A percentile compares a stretch with the other conserved stretches of the same genome.
Evolutionary conservation across 2,329 filamentous ascomycete genomes (phyloP).

Genomic region (Hysterium pulicare): DNA sequence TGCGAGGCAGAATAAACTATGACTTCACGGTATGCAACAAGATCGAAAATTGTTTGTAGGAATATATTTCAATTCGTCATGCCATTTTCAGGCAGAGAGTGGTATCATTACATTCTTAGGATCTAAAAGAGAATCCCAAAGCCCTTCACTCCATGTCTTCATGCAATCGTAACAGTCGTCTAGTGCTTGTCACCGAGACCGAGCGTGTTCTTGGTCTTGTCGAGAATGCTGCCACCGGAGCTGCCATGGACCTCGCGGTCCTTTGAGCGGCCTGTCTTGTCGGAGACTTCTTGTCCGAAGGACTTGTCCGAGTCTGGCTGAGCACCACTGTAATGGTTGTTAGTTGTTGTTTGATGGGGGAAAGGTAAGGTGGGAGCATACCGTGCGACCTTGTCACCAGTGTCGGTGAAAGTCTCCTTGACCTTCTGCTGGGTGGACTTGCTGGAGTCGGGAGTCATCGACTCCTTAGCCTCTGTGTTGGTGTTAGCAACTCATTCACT

Average conservation of each 20-base stretch:
- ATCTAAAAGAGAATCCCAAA: not conserved
- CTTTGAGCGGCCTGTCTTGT: constrained; percentile 40
- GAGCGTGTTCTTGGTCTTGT: constrained; percentile 48
- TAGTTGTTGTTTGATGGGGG: constrained; percentile 10
- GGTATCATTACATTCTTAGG: not conserved
- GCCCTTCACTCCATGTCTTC: not conserved
- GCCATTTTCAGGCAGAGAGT: not conserved
- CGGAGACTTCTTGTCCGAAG: constrained; percentile 46
- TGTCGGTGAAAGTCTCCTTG: constrained; percentile 55
- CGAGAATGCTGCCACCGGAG: constrained; percentile 38
- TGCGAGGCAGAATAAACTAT: too few relatives aligned
- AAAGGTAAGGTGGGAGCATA: constrained; percentile 19
- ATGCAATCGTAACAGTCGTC: not conserved
- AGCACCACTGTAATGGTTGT: constrained; percentile 35
- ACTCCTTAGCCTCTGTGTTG: constrained; percentile 53
- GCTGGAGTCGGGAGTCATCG: constrained; percentile 55
- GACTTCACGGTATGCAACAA: too few relatives aligned
- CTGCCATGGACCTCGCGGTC: constrained; percentile 36
- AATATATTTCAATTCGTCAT: too few relatives aligned
- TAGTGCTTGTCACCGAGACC: constrained; percentile 44
- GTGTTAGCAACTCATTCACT: constrained; percentile 16
- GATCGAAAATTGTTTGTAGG: too few relatives aligned
- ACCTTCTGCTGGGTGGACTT: constrained; percentile 61
- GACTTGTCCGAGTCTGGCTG: constrained; percentile 57
- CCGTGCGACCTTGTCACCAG: constrained; percentile 54